Conservation (phyloP, 306 rosid genomes). For the Sechiopsis laciniata region DNA sequence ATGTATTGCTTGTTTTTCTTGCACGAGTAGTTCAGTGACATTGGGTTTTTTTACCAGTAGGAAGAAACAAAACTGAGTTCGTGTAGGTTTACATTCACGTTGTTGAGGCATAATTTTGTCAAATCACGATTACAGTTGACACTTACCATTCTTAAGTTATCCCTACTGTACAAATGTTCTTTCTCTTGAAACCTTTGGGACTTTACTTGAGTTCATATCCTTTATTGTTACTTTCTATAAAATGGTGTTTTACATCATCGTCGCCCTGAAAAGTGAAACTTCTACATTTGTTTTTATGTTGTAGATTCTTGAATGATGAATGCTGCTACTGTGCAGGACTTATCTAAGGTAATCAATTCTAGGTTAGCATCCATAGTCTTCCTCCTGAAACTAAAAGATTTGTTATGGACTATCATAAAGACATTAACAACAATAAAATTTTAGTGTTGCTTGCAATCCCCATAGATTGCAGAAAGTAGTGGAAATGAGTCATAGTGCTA, state of each 20-base stretch:
- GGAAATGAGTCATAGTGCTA: constrained; percentile 10
- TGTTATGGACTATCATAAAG: neutral
- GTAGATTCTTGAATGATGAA: constrained; percentile 23
- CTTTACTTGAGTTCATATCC: constrained; percentile 15
- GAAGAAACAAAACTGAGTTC: constrained; percentile 20
- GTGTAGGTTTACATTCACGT: constrained; percentile 16
- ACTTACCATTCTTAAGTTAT: constrained; percentile 11
- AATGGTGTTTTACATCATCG: constrained; percentile 20
- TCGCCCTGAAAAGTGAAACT: constrained; percentile 18
- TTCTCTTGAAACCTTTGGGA: constrained; percentile 6
- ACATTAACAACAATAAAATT: neutral
- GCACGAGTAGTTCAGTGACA: constrained; percentile 30
- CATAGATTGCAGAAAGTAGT: neutral
- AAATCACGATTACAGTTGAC: neutral
- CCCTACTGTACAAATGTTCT: constrained; percentile 11
- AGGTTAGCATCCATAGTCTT: constrained; percentile 17
- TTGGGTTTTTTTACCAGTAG: constrained; percentile 20
- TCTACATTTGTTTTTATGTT: constrained; percentile 17
- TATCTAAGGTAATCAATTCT: constrained; percentile 22
- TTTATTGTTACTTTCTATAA: constrained; percentile 17
- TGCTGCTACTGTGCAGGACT: constrained; percentile 20
- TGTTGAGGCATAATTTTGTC: neutral
- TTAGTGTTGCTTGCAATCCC: neutral
- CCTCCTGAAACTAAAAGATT: constrained; percentile 18
- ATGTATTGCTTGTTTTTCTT: constrained; percentile 23